A percentile compares a stretch with the other conserved stretches of the same genome.
These are phyloP conservation scores for Solanum bulbocastanum DNA, from an alignment of 257 asterid genomes.

Conservation along the genomic window DNA sequence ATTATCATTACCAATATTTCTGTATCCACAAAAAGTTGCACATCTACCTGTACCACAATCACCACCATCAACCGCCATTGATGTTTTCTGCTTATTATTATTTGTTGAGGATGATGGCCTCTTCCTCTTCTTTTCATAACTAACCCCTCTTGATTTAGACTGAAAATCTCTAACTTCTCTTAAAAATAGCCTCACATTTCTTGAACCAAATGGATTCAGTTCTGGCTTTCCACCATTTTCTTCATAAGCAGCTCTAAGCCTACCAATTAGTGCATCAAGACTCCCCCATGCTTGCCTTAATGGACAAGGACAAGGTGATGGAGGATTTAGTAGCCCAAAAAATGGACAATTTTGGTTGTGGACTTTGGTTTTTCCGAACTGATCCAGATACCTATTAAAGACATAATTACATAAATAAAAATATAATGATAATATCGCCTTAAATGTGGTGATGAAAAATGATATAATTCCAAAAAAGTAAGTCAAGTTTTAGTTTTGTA, in stretches of 20 bases:
- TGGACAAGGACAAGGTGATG: conserved; percentile 27
- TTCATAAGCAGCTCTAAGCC: conserved; percentile 36
- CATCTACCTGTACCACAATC: background rate
- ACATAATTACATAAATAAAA: background rate
- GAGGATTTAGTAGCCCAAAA: conserved; percentile 24
- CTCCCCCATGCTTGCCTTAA: conserved; percentile 40
- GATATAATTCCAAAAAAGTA: background rate
- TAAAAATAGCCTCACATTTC: conserved; percentile 26
- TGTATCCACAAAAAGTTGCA: background rate
- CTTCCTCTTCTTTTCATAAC: conserved; percentile 33
- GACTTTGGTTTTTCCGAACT: conserved; percentile 29
- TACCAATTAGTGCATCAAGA: conserved; percentile 28
- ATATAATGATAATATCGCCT: background rate
- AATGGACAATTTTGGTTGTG: conserved; percentile 28
- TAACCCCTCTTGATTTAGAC: conserved; percentile 33
- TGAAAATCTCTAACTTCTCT: conserved; percentile 34
- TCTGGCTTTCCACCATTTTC: conserved; percentile 31
- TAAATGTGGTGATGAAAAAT: background rate
- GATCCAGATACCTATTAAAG: conserved; percentile 11
- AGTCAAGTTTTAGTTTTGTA: background rate
- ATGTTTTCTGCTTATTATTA: background rate
- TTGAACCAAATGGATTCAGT: conserved; percentile 25
- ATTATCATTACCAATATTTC: background rate
- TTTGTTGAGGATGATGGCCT: background rate
- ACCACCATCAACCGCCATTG: background rate